Base-by-base conservation (phyloP, 495 filamentous ascomycete species). In the Hypoxylon lienhwacheense region DNA sequence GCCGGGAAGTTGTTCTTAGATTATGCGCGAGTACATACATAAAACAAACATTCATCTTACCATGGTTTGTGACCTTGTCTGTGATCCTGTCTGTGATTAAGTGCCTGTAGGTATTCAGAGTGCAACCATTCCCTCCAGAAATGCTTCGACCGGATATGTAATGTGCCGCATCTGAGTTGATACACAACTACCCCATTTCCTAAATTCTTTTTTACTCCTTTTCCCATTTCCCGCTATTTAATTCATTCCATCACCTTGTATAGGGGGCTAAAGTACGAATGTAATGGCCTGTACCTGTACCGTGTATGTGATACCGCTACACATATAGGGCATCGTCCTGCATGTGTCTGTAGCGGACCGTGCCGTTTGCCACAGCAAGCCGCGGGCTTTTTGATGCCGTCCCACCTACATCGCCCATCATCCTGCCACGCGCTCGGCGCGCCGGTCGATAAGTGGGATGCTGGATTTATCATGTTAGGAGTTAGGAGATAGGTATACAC, bases 361-460 rank as follows among this genome's bases (percentile, higher is more conserved):
- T 55, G 58, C 58, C 58, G 51, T 61, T 54, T 47, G 51, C 40
- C 41, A 61, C 51, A 37, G 25, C 45, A 36, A 48, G 20, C 26
- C 24, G 25, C 7, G 47, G 12, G 26, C 28, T 28, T 26, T 4
- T 4, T n/a, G 17, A 47, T 50, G 42, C 31, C 36, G 51, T 55
- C 52, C 58, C 52, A 52, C 51, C n/a, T n/a, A n/a, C n/a, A n/a
- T n/a, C n/a, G n/a, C n/a, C n/a, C 35, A 19, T 26, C 32, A 33
- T 26, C 32, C 29, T 55, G 45, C 36, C 57, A 50, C 34, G 29
- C 22, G 42, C 24, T 31, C 40, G 48, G 43, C 14, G 6, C 33
- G n/a, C 20, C 32, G 43, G 37, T 48, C 11, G 14, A 44, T 41
- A 16, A 12, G 14, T n/a, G n/a, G n/a, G n/a, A n/a, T n/a, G n/a